Conservation (phyloP, 495 filamentous ascomycete genomes). For the Aspergillus incahuasiensis region DNA sequence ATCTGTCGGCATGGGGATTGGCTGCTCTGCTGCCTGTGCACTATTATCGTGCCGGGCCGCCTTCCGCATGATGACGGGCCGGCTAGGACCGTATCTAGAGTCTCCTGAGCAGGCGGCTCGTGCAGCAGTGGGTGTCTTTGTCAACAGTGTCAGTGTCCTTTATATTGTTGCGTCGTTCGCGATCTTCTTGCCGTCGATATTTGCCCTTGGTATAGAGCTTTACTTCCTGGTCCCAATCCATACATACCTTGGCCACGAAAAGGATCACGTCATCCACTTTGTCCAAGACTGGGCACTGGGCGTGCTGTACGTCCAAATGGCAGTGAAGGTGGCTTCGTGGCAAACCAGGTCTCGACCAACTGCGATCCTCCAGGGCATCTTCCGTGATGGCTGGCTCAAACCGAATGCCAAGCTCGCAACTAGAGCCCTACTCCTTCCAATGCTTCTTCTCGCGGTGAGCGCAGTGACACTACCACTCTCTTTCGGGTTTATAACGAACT, state of each 20-base stretch:
- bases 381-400: conserved; percentile 73
- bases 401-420: conserved; percentile 78
- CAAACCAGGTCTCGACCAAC: conserved; percentile 63
- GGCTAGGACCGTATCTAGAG: conserved; percentile 28
- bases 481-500: conserved; percentile 43
- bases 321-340: conserved; percentile 63
- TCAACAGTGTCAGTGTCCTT: conserved; percentile 40
- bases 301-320: conserved; percentile 85
- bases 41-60: conserved; percentile 49
- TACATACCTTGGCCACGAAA: conserved; percentile 58
- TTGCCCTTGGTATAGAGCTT: conserved; percentile 77
- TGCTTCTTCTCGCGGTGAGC: conserved; percentile 49
- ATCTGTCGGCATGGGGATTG: conserved; percentile 76
- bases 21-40: conserved; percentile 60
- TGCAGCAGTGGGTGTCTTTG: conserved; percentile 6
- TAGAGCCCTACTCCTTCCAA: conserved; percentile 73
- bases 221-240: conserved; percentile 87
- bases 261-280: conserved; percentile 74
- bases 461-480: conserved; percentile 57
- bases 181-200: conserved; percentile 75
- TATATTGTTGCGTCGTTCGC: conserved; percentile 72
- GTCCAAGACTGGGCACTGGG: conserved; percentile 94
- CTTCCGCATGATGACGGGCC: conserved; percentile 32
- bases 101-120: conserved; percentile 29
- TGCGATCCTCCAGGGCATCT: conserved; percentile 66